Percentiles rank a stretch among this genome's conserved stretches.
phyloP scores from a whole-genome alignment of 805 yeast species.

The Brettanomyces sp. region DNA sequence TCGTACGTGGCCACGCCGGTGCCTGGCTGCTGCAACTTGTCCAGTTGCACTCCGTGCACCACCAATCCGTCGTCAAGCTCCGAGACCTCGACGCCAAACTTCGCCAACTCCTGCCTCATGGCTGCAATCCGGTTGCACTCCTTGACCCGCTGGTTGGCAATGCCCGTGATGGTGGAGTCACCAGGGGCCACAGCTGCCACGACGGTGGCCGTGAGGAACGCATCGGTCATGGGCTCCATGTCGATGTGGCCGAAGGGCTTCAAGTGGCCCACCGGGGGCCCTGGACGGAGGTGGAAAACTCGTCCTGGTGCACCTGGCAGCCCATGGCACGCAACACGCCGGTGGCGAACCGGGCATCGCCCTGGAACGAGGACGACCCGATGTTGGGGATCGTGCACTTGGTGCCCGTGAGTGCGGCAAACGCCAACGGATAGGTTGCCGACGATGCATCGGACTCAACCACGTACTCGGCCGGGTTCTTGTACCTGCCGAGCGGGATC shows the following conservation, averaged over 20 bases:
- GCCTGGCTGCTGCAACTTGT: conserved; percentile 45
- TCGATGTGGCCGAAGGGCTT: conserved; percentile 70
- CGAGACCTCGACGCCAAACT: conserved; percentile 78
- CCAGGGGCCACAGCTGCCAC: conserved; percentile 81
- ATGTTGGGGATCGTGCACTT: conserved; percentile 90
- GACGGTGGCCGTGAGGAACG: conserved; percentile 91
- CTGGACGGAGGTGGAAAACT: conserved; percentile 79
- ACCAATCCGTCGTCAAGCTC: conserved; percentile 92
- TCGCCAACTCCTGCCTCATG: conserved; percentile 80
- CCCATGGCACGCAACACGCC: conserved; percentile 96
- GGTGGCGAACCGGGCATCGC: conserved; percentile 93
- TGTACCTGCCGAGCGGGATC: conserved; percentile 77
- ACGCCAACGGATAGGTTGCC: conserved; percentile 95
- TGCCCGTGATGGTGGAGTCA: conserved; percentile 71
- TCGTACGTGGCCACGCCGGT: conserved; percentile 75
- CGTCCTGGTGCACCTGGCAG: conserved; percentile 75
- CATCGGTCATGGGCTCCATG: conserved; percentile 99
- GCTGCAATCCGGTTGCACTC: conserved; percentile 96
- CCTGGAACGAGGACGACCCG: conserved; percentile 86
- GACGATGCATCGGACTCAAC: conserved; percentile 96
- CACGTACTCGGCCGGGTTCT: conserved; percentile 75
- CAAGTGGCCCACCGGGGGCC: conserved; percentile 73
- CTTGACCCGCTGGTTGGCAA: conserved; percentile 96
- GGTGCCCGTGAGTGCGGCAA: conserved; percentile 93
- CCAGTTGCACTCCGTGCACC: conserved; percentile 57